phyloP scores from a whole-genome alignment of 495 filamentous ascomycete species.

The Trichodelitschia bisporula region DNA sequence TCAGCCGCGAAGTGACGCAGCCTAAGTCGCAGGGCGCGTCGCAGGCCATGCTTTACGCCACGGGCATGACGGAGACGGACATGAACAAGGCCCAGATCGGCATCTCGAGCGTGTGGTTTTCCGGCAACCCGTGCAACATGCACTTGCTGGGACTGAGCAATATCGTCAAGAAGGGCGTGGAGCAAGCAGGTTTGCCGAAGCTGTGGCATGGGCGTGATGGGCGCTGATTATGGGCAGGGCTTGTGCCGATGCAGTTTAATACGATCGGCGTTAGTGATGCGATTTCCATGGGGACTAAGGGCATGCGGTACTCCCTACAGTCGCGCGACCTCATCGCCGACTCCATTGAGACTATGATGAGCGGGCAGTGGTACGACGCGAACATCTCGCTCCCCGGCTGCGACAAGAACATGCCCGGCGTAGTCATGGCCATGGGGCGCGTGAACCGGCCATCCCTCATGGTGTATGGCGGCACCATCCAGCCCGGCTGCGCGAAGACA shows the following conservation, averaged over 20 bases:
- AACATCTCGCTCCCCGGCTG: constrained; percentile 97
- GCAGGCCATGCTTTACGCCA: constrained; percentile 96
- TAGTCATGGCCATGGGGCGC: constrained; percentile 90
- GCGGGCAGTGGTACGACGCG: constrained; percentile 96
- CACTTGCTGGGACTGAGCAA: constrained; percentile 74
- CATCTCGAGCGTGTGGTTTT: constrained; percentile 80
- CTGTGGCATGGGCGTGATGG: constrained; percentile 13
- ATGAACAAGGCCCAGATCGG: constrained; percentile 91
- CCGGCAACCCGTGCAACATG: constrained; percentile 98
- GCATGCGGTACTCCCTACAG: constrained; percentile 90
- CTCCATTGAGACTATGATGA: constrained; percentile 96
- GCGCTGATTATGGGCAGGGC: constrained; percentile 3
- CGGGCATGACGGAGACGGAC: constrained; percentile 58
- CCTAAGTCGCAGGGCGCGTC: constrained; percentile 94
- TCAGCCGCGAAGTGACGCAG: constrained; percentile 68
- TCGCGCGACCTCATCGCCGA: constrained; percentile 91
- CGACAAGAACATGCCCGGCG: constrained; percentile 99
- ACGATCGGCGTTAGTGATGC: constrained; percentile 83
- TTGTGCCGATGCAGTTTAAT: constrained; percentile 59
- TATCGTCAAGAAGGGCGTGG: constrained; percentile 63
- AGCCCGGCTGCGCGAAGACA: constrained; percentile 57
- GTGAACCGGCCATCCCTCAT: constrained; percentile 85
- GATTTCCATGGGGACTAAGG: constrained; percentile 57
- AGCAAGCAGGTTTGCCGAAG: constrained; percentile 35
- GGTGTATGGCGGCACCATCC: constrained; percentile 92